phyloP scores from a whole-genome alignment of 495 filamentous ascomycete genomes.

The Copromyces sp. region DNA sequence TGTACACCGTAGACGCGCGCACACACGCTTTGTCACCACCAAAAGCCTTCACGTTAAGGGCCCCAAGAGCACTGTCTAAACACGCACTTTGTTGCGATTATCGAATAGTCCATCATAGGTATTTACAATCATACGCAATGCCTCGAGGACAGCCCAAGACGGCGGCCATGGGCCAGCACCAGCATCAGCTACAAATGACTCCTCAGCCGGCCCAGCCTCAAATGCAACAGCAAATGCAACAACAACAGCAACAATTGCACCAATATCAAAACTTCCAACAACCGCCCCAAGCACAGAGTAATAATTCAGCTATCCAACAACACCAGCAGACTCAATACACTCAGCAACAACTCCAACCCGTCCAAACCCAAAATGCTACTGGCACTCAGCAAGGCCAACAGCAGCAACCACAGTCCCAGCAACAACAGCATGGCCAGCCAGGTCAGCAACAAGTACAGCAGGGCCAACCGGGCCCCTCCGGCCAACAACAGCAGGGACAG shows the following conservation, averaged over 20 bases:
- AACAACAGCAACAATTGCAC: constrained; percentile 10
- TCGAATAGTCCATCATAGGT: background rate
- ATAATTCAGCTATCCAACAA: constrained; percentile 1
- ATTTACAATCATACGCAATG: background rate
- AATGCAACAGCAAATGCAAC: constrained; percentile 7
- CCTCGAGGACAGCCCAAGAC: background rate
- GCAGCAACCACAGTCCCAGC: constrained; percentile 1
- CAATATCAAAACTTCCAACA: constrained; percentile 4
- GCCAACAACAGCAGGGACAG: background rate
- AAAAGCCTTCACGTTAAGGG: background rate
- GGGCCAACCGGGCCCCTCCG: background rate
- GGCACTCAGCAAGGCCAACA: constrained; percentile 1
- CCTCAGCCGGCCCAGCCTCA: background rate
- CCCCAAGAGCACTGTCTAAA: background rate
- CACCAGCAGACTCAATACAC: constrained; percentile 5
- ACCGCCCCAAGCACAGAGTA: background rate
- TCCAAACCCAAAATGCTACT: constrained; percentile 1
- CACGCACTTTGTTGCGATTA: background rate
- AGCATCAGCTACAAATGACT: constrained; percentile 1
- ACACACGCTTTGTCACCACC: background rate
- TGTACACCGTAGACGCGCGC: background rate
- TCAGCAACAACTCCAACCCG: constrained; percentile 3
- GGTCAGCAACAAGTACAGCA: background rate
- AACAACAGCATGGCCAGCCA: background rate
- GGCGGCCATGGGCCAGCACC: constrained; percentile 1